Base-by-base conservation (phyloP, 805 yeast species). In the Ogataea saltuana region DNA sequence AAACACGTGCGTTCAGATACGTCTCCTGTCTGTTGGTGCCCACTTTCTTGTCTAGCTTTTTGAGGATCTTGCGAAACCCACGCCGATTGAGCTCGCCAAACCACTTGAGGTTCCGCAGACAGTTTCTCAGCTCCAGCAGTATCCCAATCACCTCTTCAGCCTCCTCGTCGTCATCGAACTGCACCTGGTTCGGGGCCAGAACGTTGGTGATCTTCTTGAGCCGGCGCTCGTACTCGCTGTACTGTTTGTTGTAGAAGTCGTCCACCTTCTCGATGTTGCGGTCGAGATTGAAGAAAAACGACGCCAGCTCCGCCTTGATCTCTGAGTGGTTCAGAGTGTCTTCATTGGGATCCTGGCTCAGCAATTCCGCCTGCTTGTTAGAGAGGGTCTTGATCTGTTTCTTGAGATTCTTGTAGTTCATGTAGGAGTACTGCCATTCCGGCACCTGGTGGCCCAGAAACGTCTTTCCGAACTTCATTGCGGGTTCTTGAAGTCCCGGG, bases 11-110 rank as follows among this genome's bases (percentile, higher is more conserved):
- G 21, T 74, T 63, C 43, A 88, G 67, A 51, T 79, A 83, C n/a
- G 71, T 61, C 19, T 69, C 67, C 54, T 81, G 85, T 38, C 76
- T 75, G 41, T 64, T 61, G 0, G 85, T 77, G 6, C 85, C 85
- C 20, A 77, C 70, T 61, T 88, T 88, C 69, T 91, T 91, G 64
- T 91, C 97, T 54, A 90, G 72, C 58, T 90, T 90, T 68, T 90
- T 90, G 58, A 91, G 70, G 50, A 91, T 91, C 68, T 90, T 90
- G 41, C 81, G 76, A 54, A 89, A 86, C 0, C 96, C 98, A 48
- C 95, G 80, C 59, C 85, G 87, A 69, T 90, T 90, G 55, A 90
- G 77, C 59, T 91, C 97, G 18, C 95, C 95, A 62, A 78, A 90
- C 96, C 97, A 91, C 62, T 87, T 89, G 59, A 90, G 71, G 63